These are phyloP conservation scores for Hansenula sp. DNA, from an alignment of 1,139 yeast species.

Conservation along the genomic window DNA sequence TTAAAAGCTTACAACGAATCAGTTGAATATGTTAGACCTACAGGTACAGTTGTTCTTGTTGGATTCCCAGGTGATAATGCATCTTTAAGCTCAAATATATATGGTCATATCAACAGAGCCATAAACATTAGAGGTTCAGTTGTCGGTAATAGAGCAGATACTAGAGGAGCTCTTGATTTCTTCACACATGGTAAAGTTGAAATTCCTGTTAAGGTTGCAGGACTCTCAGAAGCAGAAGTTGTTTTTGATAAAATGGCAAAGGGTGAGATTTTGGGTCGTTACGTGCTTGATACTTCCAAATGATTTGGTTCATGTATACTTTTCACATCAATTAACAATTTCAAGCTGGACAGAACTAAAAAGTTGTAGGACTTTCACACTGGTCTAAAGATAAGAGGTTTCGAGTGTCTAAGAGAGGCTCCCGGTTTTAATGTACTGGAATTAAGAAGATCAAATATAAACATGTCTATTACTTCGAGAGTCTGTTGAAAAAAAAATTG, in stretches of 20 bases:
- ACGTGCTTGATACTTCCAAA: neutral
- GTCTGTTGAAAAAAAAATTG: too few relatives aligned
- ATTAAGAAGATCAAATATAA: too few relatives aligned
- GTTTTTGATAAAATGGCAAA: neutral
- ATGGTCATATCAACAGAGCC: constrained; percentile 7
- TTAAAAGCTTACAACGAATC: constrained; percentile 10
- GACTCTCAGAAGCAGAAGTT: neutral
- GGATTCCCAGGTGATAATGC: constrained; percentile 12
- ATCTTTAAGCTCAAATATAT: constrained; percentile 4
- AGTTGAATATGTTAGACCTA: constrained; percentile 8
- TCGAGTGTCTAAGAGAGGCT: too few relatives aligned
- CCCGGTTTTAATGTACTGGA: too few relatives aligned
- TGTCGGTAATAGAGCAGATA: neutral
- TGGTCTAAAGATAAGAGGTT: too few relatives aligned
- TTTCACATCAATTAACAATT: too few relatives aligned
- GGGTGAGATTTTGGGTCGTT: too few relatives aligned
- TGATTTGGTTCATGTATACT: neutral
- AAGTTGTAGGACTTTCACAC: too few relatives aligned
- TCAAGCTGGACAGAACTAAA: too few relatives aligned
- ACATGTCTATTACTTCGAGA: too few relatives aligned
- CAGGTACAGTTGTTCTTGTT: constrained; percentile 10
- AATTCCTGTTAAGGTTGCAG: neutral
- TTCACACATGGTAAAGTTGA: neutral
- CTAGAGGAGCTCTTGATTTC: neutral
- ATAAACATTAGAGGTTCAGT: constrained; percentile 10